Base-by-base conservation (phyloP, 352 stramenopile genomes). In the Phytophthora colocasiae region DNA sequence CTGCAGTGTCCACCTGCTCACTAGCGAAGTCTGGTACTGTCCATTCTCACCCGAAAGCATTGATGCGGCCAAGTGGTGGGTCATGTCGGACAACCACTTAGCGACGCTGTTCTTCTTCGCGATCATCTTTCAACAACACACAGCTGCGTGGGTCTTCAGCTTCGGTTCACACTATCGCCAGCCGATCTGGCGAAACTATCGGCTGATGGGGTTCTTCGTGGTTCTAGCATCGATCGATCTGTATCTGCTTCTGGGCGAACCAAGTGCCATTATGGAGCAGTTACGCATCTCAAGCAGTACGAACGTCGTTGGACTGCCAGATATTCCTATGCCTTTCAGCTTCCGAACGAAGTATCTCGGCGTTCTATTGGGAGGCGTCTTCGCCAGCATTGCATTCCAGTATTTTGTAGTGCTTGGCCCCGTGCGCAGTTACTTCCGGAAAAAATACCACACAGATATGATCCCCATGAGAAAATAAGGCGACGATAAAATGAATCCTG, bases 221-320 rank as follows among this genome's bases (percentile, higher is more conserved):
- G 58, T 31, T 17, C 45, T 85, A 2, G 43, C 55, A 6, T 36
- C 46, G 0, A 64, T 78, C 34, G 52, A 81, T 14, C 15, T 88
- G 45, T 85, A 83, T 48, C 29, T 85, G 58, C 24, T 81, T 19
- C 64, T 85, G 9, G 76, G 77, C 3, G 54, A 67, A 29, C 79
- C 74, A 17, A 83, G 61, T 53, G 34, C 46, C 11, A 24, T 84
- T 47, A 85, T 62, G 10, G 77, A 88, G n/a, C 44, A 48, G 24
- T 87, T 87, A 56, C 76, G 78, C 48, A 85, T 87, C 51, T 73
- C 78, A 15, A 87, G 73, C 43, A 72, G 69, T 48, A 80, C 78
- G 10, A 87, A 87, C 55, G 74, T 87, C 31, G 67, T 87, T 1
- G 78, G 73, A 1, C 53, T 87, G 7, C 78, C 76, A 3, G 70